Percentiles rank a stretch among this genome's conserved stretches.
phyloP scores from a whole-genome alignment of 257 asterid genomes.

The Penstemon newberryi region DNA sequence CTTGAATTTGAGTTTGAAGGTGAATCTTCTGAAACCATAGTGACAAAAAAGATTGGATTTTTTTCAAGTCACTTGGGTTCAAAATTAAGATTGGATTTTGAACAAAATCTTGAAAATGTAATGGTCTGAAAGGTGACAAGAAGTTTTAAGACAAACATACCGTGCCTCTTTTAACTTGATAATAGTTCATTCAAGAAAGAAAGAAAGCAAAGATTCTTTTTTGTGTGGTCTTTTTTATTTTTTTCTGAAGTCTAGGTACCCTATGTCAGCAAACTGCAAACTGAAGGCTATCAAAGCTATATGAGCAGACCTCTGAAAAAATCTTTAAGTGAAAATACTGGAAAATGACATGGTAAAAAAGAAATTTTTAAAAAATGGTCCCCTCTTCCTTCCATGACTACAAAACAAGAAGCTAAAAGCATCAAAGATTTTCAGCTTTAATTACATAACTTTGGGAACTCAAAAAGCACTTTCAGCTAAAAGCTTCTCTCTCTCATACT shows the following conservation, averaged over 20 bases:
- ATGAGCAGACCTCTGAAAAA: slow-evolving; percentile 46
- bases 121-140: neutral
- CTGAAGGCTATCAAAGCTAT: slow-evolving; percentile 53
- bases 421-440: slow-evolving; percentile 58
- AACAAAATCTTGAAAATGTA: neutral
- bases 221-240: slow-evolving; percentile 26
- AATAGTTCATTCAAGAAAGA: slow-evolving; percentile 45
- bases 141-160: slow-evolving; percentile 45
- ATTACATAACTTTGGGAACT: slow-evolving; percentile 71
- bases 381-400: slow-evolving; percentile 50
- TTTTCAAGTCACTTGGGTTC: neutral
- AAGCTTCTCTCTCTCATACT: slow-evolving; percentile 38
- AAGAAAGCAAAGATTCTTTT: slow-evolving; percentile 61
- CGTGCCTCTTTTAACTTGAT: slow-evolving; percentile 35
- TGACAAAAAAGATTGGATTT: neutral
- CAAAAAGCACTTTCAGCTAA: slow-evolving; percentile 56
- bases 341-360: slow-evolving; percentile 41
- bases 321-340: slow-evolving; percentile 47
- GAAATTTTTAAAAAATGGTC: slow-evolving; percentile 44
- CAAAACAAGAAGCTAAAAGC: slow-evolving; percentile 46
- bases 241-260: slow-evolving; percentile 42
- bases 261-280: slow-evolving; percentile 47
- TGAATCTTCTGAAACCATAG: slow-evolving; percentile 70
- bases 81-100: slow-evolving; percentile 22
- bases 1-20: slow-evolving; percentile 55